A percentile compares a stretch with the other conserved stretches of the same genome.
Conservation (phyloP, 495 filamentous ascomycete species). For the Oleoguttula mirabilis region DNA sequence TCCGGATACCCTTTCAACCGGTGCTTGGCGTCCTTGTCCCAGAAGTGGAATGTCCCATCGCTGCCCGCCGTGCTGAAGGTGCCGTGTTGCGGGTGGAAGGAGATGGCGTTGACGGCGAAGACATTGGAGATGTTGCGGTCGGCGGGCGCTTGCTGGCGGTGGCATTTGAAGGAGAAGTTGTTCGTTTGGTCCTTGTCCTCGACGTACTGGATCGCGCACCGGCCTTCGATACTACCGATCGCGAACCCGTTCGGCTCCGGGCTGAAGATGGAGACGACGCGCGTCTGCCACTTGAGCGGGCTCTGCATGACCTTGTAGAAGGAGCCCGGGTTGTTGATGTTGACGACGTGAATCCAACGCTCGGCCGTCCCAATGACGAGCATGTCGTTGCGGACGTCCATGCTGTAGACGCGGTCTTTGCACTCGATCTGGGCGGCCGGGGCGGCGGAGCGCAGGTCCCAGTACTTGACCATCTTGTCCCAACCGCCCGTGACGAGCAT, state of each 20-base stretch:
- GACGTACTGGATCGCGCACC: conserved; percentile 79
- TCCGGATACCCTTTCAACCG: conserved; percentile 79
- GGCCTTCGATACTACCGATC: conserved; percentile 77
- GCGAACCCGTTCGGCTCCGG: conserved; percentile 70
- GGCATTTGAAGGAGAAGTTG: conserved; percentile 91
- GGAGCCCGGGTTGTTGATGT: conserved; percentile 62
- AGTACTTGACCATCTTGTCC: conserved; percentile 95
- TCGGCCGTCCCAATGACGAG: conserved; percentile 79
- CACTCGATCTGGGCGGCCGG: conserved; percentile 54
- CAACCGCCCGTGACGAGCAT: conserved; percentile 83
- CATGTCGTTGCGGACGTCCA: conserved; percentile 64
- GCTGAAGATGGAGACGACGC: conserved; percentile 70
- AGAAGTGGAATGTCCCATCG: conserved; percentile 76
- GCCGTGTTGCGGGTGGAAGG: conserved; percentile 75
- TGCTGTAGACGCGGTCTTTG: conserved; percentile 73
- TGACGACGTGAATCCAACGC: conserved; percentile 75
- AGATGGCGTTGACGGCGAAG: conserved; percentile 79
- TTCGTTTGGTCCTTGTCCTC: conserved; percentile 72
- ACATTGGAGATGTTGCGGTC: conserved; percentile 61
- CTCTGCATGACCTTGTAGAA: conserved; percentile 76
- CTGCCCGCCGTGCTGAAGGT: conserved; percentile 84
- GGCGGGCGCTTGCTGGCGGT: conserved; percentile 59
- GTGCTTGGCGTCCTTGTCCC: conserved; percentile 77
- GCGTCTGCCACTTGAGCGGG: conserved; percentile 79
- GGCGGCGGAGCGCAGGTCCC: conserved; percentile 63